Percentiles rank a stretch among this genome's conserved stretches.
phyloP scores from a whole-genome alignment of 2,329 filamentous ascomycete genomes.

The Hypoxylon sp. region DNA sequence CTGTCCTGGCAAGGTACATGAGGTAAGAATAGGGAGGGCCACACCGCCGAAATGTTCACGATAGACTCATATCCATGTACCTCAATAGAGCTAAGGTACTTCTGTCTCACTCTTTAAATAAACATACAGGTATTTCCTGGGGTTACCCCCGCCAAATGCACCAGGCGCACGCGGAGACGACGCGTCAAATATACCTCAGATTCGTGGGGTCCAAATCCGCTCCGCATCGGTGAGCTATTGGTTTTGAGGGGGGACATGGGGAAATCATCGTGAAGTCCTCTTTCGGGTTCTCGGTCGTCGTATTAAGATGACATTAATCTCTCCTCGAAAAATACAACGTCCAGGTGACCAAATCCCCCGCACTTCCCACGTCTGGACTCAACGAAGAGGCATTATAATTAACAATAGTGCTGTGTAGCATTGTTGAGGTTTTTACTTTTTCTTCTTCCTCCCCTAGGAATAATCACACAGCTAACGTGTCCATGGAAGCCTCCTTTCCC shows the following conservation, averaged over 20 bases:
- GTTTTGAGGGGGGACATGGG: conserved; percentile 6
- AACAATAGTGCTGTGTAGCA: conserved; percentile 17
- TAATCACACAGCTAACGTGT: no score
- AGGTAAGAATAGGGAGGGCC: conserved; percentile 5
- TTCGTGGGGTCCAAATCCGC: conserved; percentile 29
- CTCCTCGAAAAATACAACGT: conserved; percentile 18
- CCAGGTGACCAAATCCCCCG: conserved; percentile 34
- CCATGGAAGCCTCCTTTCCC: no score
- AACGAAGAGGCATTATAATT: conserved; percentile 16
- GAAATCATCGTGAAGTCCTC: conserved; percentile 17
- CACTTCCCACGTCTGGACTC: conserved; percentile 24
- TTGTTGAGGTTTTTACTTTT: conserved; percentile 12
- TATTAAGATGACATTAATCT: conserved; percentile 32
- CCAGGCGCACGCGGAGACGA: conserved; percentile 25
- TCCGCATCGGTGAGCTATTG: conserved; percentile 25
- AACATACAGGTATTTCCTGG: conserved; percentile 17
- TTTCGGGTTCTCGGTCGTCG: conserved; percentile 26
- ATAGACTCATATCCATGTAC: neutral
- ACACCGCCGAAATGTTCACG: conserved; percentile 28
- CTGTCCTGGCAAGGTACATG: no score
- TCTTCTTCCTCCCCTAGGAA: no score
- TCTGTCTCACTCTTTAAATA: neutral
- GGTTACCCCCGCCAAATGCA: conserved; percentile 9
- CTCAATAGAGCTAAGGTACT: no score
- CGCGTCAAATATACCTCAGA: conserved; percentile 34